Base-by-base conservation (phyloP, 177 flowering plant species). In the Vitis hybrid region DNA sequence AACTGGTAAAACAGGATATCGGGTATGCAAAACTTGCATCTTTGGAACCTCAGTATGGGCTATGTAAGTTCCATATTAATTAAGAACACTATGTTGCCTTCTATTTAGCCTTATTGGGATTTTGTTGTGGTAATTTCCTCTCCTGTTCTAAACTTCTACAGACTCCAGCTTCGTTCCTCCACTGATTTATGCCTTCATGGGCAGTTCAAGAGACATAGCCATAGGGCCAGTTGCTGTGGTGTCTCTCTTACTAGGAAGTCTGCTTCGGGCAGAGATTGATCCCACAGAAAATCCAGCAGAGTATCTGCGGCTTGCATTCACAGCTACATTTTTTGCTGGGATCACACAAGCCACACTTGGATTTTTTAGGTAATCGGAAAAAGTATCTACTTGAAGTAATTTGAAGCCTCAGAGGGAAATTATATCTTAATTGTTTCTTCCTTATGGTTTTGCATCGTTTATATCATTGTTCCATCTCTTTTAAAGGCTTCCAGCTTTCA, bases 81-180 rank as follows among this genome's bases (percentile, higher is more conserved):
- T 5, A 54, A 56, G 64, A 32, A 49, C 9, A 51, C 50, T 57
- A 17, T 23, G 18, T 32, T 52, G 5, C 21, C 15, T 60, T 14
- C 4, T 18, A 10, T 19, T 56, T 2, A 4, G 14, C 56, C 26
- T 10, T 7, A 30, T 15, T 19, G 1, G 5, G 23, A 2, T 18
- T 26, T 17, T 65, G 5, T 50, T 13, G 17, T 66, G 14, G 49
- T 6, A 2, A 18, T 59, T 34, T 26, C 32, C 4, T 45, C 48
- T 61, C 52, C 9, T 73, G 56, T 68, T 69, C 18, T 56, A 56
- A 56, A 12, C 61, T 60, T 52, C 61, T 52, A 45, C 84, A 93
- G 98, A 93, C 72, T 88, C 97, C 17, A 95, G 97, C 81, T 90
- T 95, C 73, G 99, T 95, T 60, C 99, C 99, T 18, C 99, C 99